Evolutionary conservation across 345 rosid species (phyloP).

Genomic region (Gossypium mustelinum): DNA sequence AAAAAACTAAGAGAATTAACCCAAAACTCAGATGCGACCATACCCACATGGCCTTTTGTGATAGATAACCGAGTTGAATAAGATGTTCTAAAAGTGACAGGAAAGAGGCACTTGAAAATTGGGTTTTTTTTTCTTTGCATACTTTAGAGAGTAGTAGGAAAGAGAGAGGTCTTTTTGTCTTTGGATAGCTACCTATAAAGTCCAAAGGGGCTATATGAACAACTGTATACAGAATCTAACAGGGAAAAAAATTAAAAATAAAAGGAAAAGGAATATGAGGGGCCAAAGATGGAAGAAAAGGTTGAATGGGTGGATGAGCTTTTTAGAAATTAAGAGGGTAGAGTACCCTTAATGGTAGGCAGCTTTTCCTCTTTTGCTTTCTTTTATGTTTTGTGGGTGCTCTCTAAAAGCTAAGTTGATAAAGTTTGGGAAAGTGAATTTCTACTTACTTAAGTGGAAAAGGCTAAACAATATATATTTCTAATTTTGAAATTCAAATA

Average conservation of each 20-base stretch:
- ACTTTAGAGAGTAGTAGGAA: slow-evolving; percentile 18
- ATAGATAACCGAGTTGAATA: not conserved
- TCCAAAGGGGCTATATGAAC: not conserved
- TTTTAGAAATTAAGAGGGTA: not conserved
- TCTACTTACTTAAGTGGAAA: not conserved
- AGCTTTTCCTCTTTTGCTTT: slow-evolving; percentile 22
- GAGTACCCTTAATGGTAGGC: slow-evolving; percentile 30
- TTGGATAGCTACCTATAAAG: slow-evolving; percentile 13
- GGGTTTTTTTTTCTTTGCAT: slow-evolving; percentile 1
- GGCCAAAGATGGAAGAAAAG: slow-evolving; percentile 8
- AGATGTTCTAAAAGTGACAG: slow-evolving; percentile 12
- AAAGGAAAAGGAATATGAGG: not conserved
- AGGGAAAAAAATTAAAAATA: not conserved
- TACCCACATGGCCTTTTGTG: slow-evolving; percentile 5
- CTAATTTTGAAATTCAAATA: not conserved
- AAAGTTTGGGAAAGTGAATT: slow-evolving; percentile 20
- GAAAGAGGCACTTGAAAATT: not conserved
- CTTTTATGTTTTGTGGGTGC: slow-evolving; percentile 22
- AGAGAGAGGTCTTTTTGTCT: slow-evolving; percentile 28
- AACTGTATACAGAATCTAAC: slow-evolving; percentile 20
- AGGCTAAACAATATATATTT: not conserved
- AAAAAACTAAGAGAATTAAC: not conserved
- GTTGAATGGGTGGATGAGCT: slow-evolving; percentile 17
- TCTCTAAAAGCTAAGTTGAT: slow-evolving; percentile 22
- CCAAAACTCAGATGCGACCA: not conserved